phyloP scores from a whole-genome alignment of 2,329 filamentous ascomycete genomes.

The Fusarium xylarioides region DNA sequence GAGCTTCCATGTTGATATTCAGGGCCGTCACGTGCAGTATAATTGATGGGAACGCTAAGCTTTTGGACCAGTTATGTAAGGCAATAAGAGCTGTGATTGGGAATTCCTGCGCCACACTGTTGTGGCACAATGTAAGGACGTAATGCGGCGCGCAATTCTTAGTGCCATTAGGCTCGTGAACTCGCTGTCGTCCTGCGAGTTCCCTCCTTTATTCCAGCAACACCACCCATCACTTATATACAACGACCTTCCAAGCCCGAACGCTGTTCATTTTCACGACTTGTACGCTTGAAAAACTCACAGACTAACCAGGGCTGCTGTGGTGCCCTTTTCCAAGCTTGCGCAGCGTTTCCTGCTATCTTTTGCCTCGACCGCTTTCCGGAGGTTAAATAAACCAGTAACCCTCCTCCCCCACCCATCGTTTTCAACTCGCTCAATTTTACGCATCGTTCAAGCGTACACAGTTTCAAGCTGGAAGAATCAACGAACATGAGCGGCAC shows the following conservation, averaged over 20 bases:
- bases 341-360: constrained; percentile 25
- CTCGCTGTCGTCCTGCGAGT: constrained; percentile 46
- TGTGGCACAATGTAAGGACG: constrained; percentile 38
- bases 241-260: constrained; percentile 14
- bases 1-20: constrained; percentile 3
- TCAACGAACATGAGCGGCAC: constrained; percentile 47
- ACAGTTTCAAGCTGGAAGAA: constrained; percentile 10
- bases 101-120: constrained; percentile 38
- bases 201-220: constrained; percentile 45
- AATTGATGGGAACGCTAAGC: not conserved
- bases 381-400: constrained; percentile 21
- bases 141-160: constrained; percentile 40
- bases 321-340: constrained; percentile 1
- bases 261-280: constrained; percentile 5
- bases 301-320: not conserved
- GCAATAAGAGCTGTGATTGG: not conserved
- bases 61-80: not conserved
- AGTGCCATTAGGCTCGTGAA: constrained; percentile 46
- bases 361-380: constrained; percentile 36
- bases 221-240: constrained; percentile 39
- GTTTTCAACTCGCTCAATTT: constrained; percentile 20
- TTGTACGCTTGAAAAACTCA: not conserved
- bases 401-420: constrained; percentile 20
- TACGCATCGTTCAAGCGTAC: constrained; percentile 12
- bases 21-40: constrained; percentile 26